Conservation (phyloP, 805 yeast species). For the Metschnikowia koreensis region DNA sequence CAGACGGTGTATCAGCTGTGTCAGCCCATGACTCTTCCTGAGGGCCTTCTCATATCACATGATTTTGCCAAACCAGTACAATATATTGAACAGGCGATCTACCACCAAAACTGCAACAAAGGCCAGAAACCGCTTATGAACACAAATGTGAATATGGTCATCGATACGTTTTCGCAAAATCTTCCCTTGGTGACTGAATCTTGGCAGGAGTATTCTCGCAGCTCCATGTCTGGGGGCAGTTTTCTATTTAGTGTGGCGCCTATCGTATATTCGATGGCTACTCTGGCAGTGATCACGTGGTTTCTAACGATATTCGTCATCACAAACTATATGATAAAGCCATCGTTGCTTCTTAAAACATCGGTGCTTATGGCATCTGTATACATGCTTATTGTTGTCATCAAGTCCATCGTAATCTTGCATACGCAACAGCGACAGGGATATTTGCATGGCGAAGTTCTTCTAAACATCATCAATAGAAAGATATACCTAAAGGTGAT, state of each 20-base stretch:
- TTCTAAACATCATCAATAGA: constrained; percentile 44
- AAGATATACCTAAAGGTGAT: constrained; percentile 50
- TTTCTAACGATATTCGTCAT: constrained; percentile 62
- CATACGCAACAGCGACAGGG: constrained; percentile 48
- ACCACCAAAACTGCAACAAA: constrained; percentile 33
- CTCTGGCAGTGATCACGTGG: constrained; percentile 63
- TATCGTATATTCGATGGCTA: constrained; percentile 57
- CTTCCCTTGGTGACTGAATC: constrained; percentile 46
- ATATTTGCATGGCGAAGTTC: constrained; percentile 40
- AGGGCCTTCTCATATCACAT: constrained; percentile 36
- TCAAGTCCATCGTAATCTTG: constrained; percentile 46
- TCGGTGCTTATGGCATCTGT: constrained; percentile 54
- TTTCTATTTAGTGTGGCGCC: constrained; percentile 61
- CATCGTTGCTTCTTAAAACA: constrained; percentile 48
- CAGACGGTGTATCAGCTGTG: constrained; percentile 31
- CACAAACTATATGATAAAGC: constrained; percentile 63
- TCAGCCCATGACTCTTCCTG: constrained; percentile 26
- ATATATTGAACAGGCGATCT: constrained; percentile 24
- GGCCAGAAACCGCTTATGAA: constrained; percentile 36
- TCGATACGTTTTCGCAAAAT: constrained; percentile 24
- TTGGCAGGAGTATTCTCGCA: constrained; percentile 47
- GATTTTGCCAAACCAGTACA: constrained; percentile 20
- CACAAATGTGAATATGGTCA: constrained; percentile 35
- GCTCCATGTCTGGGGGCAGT: constrained; percentile 33
- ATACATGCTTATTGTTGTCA: constrained; percentile 51